Percentiles rank a stretch among this genome's conserved stretches.
These are phyloP conservation scores for Ustilago tritici DNA, from an alignment of 1,284 basidiomycete genomes.

Conservation along the genomic window DNA sequence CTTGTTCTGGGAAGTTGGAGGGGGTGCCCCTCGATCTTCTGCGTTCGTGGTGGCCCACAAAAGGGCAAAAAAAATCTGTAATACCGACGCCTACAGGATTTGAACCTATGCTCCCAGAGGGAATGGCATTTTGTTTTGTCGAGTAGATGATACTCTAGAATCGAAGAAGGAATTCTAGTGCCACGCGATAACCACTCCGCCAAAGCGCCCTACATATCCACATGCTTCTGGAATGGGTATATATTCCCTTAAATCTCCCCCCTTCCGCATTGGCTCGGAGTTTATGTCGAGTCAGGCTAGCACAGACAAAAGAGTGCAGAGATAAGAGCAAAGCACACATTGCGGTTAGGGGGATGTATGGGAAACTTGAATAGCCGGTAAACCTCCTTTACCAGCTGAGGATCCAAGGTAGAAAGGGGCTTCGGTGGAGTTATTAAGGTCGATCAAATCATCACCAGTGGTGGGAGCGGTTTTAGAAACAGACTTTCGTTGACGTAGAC, in stretches of 20 bases:
- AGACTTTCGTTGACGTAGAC: constrained; percentile 29
- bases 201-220: constrained; percentile 32
- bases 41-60: not conserved
- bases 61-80: constrained; percentile 9
- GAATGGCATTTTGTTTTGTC: constrained; percentile 46
- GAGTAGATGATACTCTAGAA: constrained; percentile 40
- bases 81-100: constrained; percentile 57
- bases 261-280: no score
- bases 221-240: not conserved
- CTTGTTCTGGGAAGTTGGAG: no score
- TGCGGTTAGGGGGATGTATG: constrained; percentile 4
- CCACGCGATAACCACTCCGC: constrained; percentile 59
- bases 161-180: constrained; percentile 30
- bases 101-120: constrained; percentile 58
- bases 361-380: constrained; percentile 40
- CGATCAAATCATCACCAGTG: constrained; percentile 1
- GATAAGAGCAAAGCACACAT: not conserved
- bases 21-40: no score
- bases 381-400: not conserved
- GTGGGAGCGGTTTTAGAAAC: not conserved
- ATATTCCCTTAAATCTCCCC: not conserved
- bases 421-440: not conserved
- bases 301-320: not conserved
- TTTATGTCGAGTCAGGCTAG: not conserved
- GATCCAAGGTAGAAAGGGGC: not conserved